phyloP scores from a whole-genome alignment of 306 rosid species.

The Geum urbanum region DNA sequence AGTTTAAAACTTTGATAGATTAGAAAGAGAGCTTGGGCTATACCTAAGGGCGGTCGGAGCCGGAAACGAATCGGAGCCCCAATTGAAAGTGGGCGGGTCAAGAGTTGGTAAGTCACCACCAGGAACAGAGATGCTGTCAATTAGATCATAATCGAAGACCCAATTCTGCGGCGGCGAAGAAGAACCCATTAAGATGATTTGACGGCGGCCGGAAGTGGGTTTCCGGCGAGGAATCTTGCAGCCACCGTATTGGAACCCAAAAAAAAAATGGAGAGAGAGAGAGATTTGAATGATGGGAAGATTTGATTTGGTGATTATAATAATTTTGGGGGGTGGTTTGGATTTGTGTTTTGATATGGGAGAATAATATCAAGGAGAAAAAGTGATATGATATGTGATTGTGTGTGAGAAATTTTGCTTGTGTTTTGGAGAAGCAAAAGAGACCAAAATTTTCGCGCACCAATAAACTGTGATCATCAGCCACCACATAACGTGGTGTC shows the following conservation, averaged over 20 bases:
- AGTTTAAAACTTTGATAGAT: not conserved
- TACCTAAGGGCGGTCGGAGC: slow-evolving; percentile 35
- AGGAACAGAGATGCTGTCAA: slow-evolving; percentile 47
- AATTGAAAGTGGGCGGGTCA: slow-evolving; percentile 43
- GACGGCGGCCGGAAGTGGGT: slow-evolving; percentile 16
- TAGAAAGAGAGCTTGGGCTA: not conserved
- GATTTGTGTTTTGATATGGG: not conserved
- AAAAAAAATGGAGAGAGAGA: too few species aligned
- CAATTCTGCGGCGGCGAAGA: slow-evolving; percentile 44
- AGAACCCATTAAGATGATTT: slow-evolving; percentile 24
- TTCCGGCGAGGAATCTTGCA: slow-evolving; percentile 15
- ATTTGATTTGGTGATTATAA: not conserved
- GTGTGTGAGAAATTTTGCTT: too few species aligned
- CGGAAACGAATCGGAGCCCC: slow-evolving; percentile 42
- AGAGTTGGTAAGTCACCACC: slow-evolving; percentile 39
- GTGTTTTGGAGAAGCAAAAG: too few species aligned
- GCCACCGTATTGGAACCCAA: slow-evolving; percentile 11
- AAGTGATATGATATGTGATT: too few species aligned
- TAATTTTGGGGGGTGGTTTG: slow-evolving; percentile 12
- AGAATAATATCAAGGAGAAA: too few species aligned
- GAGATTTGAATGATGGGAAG: not conserved
- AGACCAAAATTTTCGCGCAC: too few species aligned
- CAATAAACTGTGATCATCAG: too few species aligned
- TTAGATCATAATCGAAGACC: slow-evolving; percentile 51
- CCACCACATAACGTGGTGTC: too few species aligned